Conservation (phyloP, 495 filamentous ascomycete genomes). For the Echria macrotheca region DNA sequence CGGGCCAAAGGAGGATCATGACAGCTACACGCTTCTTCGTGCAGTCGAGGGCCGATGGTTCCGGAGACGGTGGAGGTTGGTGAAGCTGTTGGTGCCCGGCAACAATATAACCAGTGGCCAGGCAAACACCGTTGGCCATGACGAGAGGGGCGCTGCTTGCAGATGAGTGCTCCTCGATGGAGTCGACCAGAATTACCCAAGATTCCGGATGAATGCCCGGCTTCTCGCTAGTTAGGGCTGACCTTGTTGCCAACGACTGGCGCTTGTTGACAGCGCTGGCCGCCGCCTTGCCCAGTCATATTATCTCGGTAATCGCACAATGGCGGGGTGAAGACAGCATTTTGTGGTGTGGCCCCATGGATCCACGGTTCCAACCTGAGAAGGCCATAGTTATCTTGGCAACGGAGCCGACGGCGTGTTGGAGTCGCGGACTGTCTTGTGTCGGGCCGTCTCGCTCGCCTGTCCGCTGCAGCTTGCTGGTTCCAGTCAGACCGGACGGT, state of each 20-base stretch:
- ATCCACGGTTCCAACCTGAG: too few species aligned
- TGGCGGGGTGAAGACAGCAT: background rate
- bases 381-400: too few species aligned
- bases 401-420: too few species aligned
- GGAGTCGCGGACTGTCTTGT: too few species aligned
- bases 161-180: slow-evolving; percentile 3
- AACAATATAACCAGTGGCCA: slow-evolving; percentile 4
- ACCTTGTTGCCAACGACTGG: background rate
- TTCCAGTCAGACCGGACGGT: too few species aligned
- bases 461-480: background rate
- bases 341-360: background rate
- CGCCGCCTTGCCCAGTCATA: background rate
- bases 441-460: slow-evolving; percentile 1
- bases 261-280: background rate
- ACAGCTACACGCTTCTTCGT: too few species aligned
- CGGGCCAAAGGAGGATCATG: slow-evolving; percentile 1
- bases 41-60: background rate
- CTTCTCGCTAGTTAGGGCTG: slow-evolving; percentile 7
- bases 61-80: background rate
- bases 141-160: background rate
- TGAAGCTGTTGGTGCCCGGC: background rate
- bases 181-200: slow-evolving; percentile 6
- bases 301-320: slow-evolving; percentile 9
- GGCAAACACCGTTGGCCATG: slow-evolving; percentile 5
- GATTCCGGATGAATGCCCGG: slow-evolving; percentile 10